Base-by-base conservation (phyloP, 345 rosid genomes). In the Fremontodendron californicum region DNA sequence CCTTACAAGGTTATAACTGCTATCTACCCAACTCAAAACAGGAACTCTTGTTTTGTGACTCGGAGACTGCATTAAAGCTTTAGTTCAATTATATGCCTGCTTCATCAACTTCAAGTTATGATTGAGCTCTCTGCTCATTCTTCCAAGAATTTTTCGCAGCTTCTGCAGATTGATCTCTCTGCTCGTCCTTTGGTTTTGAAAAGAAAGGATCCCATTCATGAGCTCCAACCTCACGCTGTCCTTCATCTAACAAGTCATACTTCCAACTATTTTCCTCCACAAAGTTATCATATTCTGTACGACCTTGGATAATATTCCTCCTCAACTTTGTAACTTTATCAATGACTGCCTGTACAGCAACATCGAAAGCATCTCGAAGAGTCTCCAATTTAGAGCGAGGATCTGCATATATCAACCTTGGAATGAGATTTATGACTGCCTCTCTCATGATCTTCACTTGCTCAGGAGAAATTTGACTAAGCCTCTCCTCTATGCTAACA, bases 201-300 rank as follows among this genome's bases (percentile, higher is more conserved):
- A 94, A 94, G 90, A 94, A 94, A 0, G 97, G 97, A 70, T 94
- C 98, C 98, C 98, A 94, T 29, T 85, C 96, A 63, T 94, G 98
- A 19, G 83, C 88, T 23, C 98, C 97, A 0, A 82, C 96, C 73
- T 90, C 89, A 2, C 96, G 82, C 52, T 92, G 88, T 23, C 97
- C 98, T 83, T 89, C 93, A 42, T 94, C 98, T 74, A 94, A 78
- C 81, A 94, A 85, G 0, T 85, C 94, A 54, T 94, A 94, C 79
- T 94, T 94, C 98, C 98, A 94, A 75, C 97, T 88, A 77, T 94
- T 93, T 86, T 91, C 97, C 81, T 89, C 97, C 81, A 91, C 85
- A 60, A 94, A 94, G 78, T 90, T 78, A 79, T 94, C 97, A 45
- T 88, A 91, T 78, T 93, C 95, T 21, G 91, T 88, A 2, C 90